Base-by-base conservation (phyloP, 495 filamentous ascomycete species). In the Aspergillus olivimuriae region DNA sequence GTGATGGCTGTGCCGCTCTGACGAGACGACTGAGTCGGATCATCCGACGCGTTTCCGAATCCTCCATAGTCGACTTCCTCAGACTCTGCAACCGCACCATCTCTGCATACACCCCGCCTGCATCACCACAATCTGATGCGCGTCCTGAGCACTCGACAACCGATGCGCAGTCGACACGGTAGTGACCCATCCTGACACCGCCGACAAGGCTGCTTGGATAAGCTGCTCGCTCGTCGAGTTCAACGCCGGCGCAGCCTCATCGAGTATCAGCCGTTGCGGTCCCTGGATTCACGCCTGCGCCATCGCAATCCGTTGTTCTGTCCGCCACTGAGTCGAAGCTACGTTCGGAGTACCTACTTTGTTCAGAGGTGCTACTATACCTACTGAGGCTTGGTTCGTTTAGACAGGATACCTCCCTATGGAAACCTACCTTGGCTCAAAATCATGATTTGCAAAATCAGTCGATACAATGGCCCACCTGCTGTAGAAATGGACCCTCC, bases 261-360 rank as follows among this genome's bases (percentile, higher is more conserved):
- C 86, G 1, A 94, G 69, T 23, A 92, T 80, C 2, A 94, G 60
- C 44, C 92, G 77, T 19, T 75, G 74, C 0, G 88, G 86, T 36
- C 84, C 70, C 45, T 83, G 84, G 23, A 91, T 74, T 18, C 86
- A 76, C n/a, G 77, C 79, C 20, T 82, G 70, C 0, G 83, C 83
- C 32, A 88, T 77, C 14, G 83, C 70, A 37, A 84, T 60, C 8
- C 80, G 63, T 50, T 85, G 81, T 74, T 76, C 43, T 84, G 78
- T 4, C 78, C 76, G 14, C 76, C 76, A 10, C 73, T 78, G n/a
- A 84, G 58, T 31, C 70, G 71, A 4, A n/a, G n/a, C n/a, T n/a
- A n/a, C n/a, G n/a, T n/a, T n/a, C n/a, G n/a, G n/a, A n/a, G n/a
- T n/a, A n/a, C n/a, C n/a, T n/a, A n/a, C n/a, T n/a, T n/a, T n/a